Base-by-base conservation (phyloP, 78 protist species). In the Dictyostelium discoideum region DNA sequence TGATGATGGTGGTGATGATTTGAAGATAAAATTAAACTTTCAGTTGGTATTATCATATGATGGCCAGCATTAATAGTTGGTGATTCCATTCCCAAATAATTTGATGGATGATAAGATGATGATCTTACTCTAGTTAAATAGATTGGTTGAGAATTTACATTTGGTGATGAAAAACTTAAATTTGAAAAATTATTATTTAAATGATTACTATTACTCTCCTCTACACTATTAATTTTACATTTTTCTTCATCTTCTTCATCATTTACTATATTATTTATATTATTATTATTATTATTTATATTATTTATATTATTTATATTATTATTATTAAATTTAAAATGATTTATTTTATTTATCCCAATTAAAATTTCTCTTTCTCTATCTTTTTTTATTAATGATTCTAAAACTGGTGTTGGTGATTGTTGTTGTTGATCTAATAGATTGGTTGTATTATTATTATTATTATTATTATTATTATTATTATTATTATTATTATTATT, bases 91-190 rank as follows among this genome's bases (percentile, higher is more conserved):
- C 37, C 26, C 48, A 24, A 8, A 69, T 44, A 42, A 60, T 63
- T 46, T 42, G 78, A 42, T 82, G 95, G 88, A 82, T 90, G 95
- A 72, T 90, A 90, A 1, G 95, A 82, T 11, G 89, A 67, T 77
- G 95, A 80, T 73, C 95, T 90, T 32, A 87, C 95, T 63, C 95
- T 72, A 9, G 88, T 82, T n/a, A 83, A 69, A 82, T 90, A 90
- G 0, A 29, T 20, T 13, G 95, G 95, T 54, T 40, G 29, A 44
- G 95, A 90, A 83, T 90, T 90, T 80, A 90, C 95, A 90, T 90
- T 90, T 32, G 95, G 95, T 29, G 69, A 81, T 54, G 95, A 90
- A 50, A 82, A 46, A 90, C 88, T 90, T 10, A 90, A 37, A 37
- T 39, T 63, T 5, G 65, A 48, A 60, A 46, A 87, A 82, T 82